A percentile compares a stretch with the other conserved stretches of the same genome.
phyloP scores from a whole-genome alignment of 495 filamentous ascomycete genomes.

The Penicillium antarcticum region DNA sequence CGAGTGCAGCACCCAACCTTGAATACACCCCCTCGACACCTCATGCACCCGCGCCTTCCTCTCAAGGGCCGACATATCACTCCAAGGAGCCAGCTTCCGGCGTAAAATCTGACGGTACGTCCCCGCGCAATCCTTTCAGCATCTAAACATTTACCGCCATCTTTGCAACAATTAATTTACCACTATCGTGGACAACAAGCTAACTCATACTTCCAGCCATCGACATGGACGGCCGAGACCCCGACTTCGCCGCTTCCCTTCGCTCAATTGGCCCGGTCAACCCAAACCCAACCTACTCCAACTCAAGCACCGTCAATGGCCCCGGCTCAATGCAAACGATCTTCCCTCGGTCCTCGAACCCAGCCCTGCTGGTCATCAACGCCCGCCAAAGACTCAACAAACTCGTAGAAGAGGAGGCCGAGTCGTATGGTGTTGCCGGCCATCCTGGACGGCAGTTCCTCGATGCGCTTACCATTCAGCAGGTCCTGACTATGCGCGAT shows the following conservation, averaged over 20 bases:
- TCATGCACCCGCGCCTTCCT: slow-evolving; percentile 20
- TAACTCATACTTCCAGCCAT: slow-evolving; percentile 45
- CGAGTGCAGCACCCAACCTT: slow-evolving; percentile 10
- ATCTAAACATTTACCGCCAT: neutral
- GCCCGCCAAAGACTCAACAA: slow-evolving; percentile 42
- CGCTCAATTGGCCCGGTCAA: slow-evolving; percentile 62
- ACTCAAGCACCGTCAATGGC: slow-evolving; percentile 47
- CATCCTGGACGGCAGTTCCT: slow-evolving; percentile 50
- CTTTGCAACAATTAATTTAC: neutral
- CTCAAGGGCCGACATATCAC: slow-evolving; percentile 38
- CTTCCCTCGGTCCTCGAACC: slow-evolving; percentile 48
- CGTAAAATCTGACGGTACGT: slow-evolving; percentile 34
- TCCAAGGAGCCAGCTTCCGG: slow-evolving; percentile 34
- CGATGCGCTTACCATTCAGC: slow-evolving; percentile 58
- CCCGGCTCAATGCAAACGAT: slow-evolving; percentile 26
- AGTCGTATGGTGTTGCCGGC: slow-evolving; percentile 39
- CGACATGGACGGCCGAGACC: slow-evolving; percentile 63
- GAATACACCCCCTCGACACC: slow-evolving; percentile 24
- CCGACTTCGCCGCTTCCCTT: slow-evolving; percentile 59
- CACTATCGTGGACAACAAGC: neutral
- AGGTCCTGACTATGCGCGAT: slow-evolving; percentile 60
- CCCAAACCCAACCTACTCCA: slow-evolving; percentile 56
- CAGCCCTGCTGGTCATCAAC: slow-evolving; percentile 49
- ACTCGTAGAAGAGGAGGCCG: slow-evolving; percentile 51
- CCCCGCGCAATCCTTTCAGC: neutral